A percentile compares a stretch with the other conserved stretches of the same genome.
These are phyloP conservation scores for Paramyrothecium roridum DNA, from an alignment of 2,329 filamentous ascomycete genomes.

Conservation along the genomic window DNA sequence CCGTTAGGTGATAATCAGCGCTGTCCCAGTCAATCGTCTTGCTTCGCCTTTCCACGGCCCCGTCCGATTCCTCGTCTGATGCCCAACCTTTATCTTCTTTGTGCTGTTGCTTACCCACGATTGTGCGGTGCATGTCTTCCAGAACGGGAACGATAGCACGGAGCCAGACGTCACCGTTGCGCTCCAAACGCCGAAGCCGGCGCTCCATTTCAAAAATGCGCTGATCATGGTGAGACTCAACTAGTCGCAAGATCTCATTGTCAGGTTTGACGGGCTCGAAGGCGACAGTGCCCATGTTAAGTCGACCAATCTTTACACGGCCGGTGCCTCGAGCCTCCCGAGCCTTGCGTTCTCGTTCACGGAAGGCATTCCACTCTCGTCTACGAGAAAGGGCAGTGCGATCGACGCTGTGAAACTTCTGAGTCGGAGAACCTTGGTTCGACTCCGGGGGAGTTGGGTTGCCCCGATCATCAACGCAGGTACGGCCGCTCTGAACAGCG, in stretches of 20 bases:
- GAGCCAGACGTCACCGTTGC: slow-evolving; percentile 42
- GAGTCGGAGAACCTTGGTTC: slow-evolving; percentile 20
- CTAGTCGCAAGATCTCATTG: slow-evolving; percentile 31
- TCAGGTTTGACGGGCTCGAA: slow-evolving; percentile 20
- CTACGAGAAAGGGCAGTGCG: slow-evolving; percentile 26
- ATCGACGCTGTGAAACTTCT: slow-evolving; percentile 17
- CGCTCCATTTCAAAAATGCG: slow-evolving; percentile 45
- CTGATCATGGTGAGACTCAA: slow-evolving; percentile 37
- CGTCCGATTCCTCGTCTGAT: slow-evolving; percentile 26
- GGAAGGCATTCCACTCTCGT: slow-evolving; percentile 28
- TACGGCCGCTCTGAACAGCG: not conserved
- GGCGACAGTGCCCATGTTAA: slow-evolving; percentile 16
- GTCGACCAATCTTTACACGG: slow-evolving; percentile 14
- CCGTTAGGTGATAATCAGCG: not conserved
- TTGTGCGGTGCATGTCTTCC: slow-evolving; percentile 36
- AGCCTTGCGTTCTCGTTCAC: slow-evolving; percentile 20
- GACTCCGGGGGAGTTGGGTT: slow-evolving; percentile 28
- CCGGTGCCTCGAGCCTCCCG: slow-evolving; percentile 15
- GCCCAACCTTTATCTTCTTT: slow-evolving; percentile 19
- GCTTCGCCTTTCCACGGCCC: slow-evolving; percentile 4
- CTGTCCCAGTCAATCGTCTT: slow-evolving; percentile 4
- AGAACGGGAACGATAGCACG: slow-evolving; percentile 41
- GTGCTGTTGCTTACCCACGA: slow-evolving; percentile 17
- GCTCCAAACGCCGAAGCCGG: slow-evolving; percentile 42
- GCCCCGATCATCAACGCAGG: slow-evolving; percentile 10